These are phyloP conservation scores for Metschnikowia cerradonensis DNA, from an alignment of 805 yeast genomes.

Conservation along the genomic window DNA sequence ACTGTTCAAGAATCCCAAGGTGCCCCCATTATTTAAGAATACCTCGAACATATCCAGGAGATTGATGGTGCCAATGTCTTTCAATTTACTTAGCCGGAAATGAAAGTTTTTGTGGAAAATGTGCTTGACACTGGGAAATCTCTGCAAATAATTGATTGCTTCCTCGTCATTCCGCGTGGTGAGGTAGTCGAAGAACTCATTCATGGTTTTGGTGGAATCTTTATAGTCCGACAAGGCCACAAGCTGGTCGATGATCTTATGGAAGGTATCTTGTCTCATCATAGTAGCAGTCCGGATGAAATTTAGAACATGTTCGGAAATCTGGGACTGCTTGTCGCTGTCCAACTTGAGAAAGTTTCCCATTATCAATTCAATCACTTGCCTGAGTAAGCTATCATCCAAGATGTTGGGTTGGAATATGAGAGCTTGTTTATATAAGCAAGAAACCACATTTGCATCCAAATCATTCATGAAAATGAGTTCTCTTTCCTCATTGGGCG, in stretches of 20 bases:
- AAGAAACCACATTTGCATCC: constrained; percentile 23
- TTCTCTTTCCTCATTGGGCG: constrained; percentile 11
- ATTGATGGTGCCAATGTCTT: constrained; percentile 11
- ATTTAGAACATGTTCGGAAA: constrained; percentile 29
- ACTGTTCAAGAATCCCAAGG: constrained; percentile 28
- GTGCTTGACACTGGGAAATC: constrained; percentile 27
- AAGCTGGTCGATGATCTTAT: constrained; percentile 14
- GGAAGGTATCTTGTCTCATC: constrained; percentile 27
- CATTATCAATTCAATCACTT: constrained; percentile 29
- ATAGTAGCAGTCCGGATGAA: constrained; percentile 33
- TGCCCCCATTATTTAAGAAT: constrained; percentile 35
- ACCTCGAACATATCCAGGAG: constrained; percentile 30
- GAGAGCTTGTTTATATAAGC: constrained; percentile 32
- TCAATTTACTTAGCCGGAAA: constrained; percentile 18
- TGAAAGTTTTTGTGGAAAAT: constrained; percentile 25
- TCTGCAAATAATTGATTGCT: constrained; percentile 24
- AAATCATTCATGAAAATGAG: constrained; percentile 11
- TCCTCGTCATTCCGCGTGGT: constrained; percentile 37
- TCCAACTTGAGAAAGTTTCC: constrained; percentile 25
- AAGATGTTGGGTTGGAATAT: constrained; percentile 31
- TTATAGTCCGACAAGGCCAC: constrained; percentile 18
- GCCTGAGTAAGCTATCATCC: constrained; percentile 28
- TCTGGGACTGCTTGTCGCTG: constrained; percentile 15
- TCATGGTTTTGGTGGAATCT: constrained; percentile 13
- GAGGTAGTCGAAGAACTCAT: constrained; percentile 29